A percentile compares a stretch with the other conserved stretches of the same genome.
Evolutionary conservation across 768 basidiomycete species (phyloP).

Genomic region (Coprinellus micaceus): DNA sequence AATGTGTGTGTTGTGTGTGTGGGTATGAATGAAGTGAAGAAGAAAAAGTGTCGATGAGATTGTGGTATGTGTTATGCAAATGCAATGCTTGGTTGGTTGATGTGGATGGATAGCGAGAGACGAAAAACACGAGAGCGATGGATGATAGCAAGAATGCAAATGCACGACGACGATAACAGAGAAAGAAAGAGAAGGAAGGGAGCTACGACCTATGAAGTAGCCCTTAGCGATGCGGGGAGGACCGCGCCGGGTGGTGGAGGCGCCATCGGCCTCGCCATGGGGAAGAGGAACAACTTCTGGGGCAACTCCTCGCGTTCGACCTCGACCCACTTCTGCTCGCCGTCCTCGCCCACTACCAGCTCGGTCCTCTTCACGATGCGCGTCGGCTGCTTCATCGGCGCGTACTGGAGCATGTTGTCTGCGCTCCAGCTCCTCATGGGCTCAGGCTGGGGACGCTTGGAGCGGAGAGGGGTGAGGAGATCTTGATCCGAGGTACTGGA

Average conservation of each 20-base stretch:
- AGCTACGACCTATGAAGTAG: background rate
- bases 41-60: background rate
- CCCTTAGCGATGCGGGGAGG: background rate
- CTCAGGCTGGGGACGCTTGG: conserved; percentile 45
- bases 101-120: background rate
- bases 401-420: conserved; percentile 67
- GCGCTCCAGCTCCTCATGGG: conserved; percentile 36
- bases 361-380: conserved; percentile 51
- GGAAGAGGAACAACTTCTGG: conserved; percentile 71
- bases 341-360: conserved; percentile 51
- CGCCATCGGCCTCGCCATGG: conserved; percentile 21
- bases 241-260: background rate
- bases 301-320: conserved; percentile 52
- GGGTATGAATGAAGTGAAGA: background rate
- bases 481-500: conserved; percentile 25
- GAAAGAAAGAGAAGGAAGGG: background rate
- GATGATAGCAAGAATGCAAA: too few relatives aligned
- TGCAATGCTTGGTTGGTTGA: background rate
- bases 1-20: background rate
- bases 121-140: background rate
- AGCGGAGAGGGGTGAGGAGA: conserved; percentile 15
- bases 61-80: background rate
- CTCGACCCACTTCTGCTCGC: conserved; percentile 38
- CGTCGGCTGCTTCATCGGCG: conserved; percentile 53
- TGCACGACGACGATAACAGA: background rate